Evolutionary conservation across 1,284 basidiomycete genomes (phyloP).

Genomic region (Tilletia caries): DNA sequence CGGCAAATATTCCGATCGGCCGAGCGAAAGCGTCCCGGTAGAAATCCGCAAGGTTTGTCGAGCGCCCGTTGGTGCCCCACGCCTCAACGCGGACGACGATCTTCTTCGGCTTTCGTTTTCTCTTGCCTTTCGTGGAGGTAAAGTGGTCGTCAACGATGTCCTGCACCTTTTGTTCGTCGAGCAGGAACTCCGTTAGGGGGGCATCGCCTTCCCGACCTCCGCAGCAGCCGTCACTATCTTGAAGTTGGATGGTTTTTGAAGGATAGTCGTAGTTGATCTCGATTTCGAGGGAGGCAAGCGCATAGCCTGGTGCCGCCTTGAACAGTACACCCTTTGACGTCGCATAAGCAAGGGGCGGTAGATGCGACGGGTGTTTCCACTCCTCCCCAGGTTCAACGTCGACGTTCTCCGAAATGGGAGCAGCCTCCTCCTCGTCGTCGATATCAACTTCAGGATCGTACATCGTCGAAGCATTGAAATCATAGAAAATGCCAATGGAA

Average conservation of each 20-base stretch:
- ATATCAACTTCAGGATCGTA: too few species aligned
- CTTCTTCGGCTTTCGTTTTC: too few species aligned
- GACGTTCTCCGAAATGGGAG: too few species aligned
- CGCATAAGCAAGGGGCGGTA: background rate
- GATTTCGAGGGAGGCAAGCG: background rate
- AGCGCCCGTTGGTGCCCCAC: background rate
- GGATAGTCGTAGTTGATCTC: background rate
- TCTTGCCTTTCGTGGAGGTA: too few species aligned
- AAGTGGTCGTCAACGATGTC: too few species aligned
- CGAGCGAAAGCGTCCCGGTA: background rate
- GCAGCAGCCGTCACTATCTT: background rate
- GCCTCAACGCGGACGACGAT: background rate
- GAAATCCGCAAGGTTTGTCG: background rate
- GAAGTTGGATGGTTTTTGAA: background rate
- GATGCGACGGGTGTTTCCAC: slow-evolving; percentile 25
- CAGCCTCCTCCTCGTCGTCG: too few species aligned
- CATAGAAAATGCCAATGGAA: slow-evolving; percentile 1
- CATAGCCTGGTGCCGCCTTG: background rate
- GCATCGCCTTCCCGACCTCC: background rate
- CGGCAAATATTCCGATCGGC: slow-evolving; percentile 1
- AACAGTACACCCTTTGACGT: background rate
- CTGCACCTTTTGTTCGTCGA: background rate
- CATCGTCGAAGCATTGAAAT: too few species aligned
- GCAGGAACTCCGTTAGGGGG: background rate
- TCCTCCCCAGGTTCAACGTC: slow-evolving; percentile 19